These are phyloP conservation scores for Pholiota molesta DNA, from an alignment of 768 basidiomycete genomes.

Conservation along the genomic window DNA sequence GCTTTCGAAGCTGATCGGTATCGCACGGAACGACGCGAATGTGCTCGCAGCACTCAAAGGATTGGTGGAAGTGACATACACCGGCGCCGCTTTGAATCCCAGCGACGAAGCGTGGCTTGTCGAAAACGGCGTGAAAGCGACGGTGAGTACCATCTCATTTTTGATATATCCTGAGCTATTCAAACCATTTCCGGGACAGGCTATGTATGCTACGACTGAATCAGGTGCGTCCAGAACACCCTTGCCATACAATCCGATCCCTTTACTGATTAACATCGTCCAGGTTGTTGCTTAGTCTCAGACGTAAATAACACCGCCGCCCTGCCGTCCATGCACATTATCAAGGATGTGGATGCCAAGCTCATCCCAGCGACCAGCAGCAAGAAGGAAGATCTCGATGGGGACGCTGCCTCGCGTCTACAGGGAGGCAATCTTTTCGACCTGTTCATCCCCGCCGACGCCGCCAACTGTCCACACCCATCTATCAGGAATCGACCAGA, in stretches of 20 bases:
- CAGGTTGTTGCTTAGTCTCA: constrained; percentile 10
- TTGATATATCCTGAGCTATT: neutral
- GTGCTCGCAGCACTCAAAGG: constrained; percentile 17
- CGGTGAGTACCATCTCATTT: neutral
- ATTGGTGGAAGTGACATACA: constrained; percentile 23
- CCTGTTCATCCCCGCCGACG: constrained; percentile 57
- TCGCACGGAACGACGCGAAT: constrained; percentile 12
- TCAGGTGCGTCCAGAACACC: neutral
- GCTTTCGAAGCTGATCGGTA: constrained; percentile 20
- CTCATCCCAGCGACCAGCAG: constrained; percentile 17
- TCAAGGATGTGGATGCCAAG: constrained; percentile 29
- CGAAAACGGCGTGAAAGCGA: constrained; percentile 12
- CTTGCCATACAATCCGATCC: too few relatives aligned
- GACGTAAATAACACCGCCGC: neutral
- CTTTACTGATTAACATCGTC: neutral
- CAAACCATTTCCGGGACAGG: neutral
- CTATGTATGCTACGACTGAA: constrained; percentile 13
- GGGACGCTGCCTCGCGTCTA: constrained; percentile 38
- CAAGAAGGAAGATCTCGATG: constrained; percentile 32
- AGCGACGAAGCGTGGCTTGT: constrained; percentile 17
- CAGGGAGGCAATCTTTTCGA: constrained; percentile 47
- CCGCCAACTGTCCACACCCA: constrained; percentile 59
- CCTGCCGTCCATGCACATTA: constrained; percentile 15
- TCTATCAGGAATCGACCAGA: constrained; percentile 57
- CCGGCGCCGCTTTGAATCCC: constrained; percentile 22